These are phyloP conservation scores for Nemania sp. DNA, from an alignment of 2,329 filamentous ascomycete genomes.

Conservation along the genomic window DNA sequence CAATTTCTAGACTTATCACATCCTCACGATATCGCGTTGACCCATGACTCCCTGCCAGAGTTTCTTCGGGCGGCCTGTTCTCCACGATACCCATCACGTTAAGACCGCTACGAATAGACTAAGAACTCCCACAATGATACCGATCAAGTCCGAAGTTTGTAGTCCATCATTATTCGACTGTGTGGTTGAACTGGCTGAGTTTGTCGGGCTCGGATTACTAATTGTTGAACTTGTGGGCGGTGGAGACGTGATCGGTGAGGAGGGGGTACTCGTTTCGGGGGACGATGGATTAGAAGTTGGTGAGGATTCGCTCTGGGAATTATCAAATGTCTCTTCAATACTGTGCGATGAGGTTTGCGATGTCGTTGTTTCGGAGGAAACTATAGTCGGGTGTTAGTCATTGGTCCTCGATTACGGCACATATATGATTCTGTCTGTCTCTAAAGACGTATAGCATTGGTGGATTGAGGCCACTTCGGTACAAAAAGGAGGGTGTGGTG, in stretches of 20 bases:
- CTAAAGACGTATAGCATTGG: neutral
- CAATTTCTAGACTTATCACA: too few relatives aligned
- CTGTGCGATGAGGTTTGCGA: neutral
- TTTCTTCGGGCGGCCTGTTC: slow-evolving; percentile 4
- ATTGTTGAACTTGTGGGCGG: neutral
- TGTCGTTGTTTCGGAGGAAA: neutral
- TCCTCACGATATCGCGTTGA: neutral
- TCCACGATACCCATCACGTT: slow-evolving; percentile 8
- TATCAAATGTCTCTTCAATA: neutral
- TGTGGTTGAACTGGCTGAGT: neutral
- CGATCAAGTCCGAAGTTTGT: slow-evolving; percentile 3
- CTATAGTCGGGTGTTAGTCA: neutral
- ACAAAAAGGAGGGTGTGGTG: too few relatives aligned
- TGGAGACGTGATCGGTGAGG: neutral
- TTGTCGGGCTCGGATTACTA: neutral
- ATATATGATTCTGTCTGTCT: too few relatives aligned
- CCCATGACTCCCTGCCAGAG: neutral
- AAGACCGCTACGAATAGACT: slow-evolving; percentile 10
- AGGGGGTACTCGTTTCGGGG: neutral
- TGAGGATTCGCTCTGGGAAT: neutral
- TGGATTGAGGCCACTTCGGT: too few relatives aligned
- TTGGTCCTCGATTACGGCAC: too few relatives aligned
- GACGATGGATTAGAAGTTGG: neutral
- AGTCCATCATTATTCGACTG: neutral
- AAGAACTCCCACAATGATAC: neutral